Evolutionary conservation across 78 protist species (phyloP).

Genomic region (Thecamonas trahens): DNA sequence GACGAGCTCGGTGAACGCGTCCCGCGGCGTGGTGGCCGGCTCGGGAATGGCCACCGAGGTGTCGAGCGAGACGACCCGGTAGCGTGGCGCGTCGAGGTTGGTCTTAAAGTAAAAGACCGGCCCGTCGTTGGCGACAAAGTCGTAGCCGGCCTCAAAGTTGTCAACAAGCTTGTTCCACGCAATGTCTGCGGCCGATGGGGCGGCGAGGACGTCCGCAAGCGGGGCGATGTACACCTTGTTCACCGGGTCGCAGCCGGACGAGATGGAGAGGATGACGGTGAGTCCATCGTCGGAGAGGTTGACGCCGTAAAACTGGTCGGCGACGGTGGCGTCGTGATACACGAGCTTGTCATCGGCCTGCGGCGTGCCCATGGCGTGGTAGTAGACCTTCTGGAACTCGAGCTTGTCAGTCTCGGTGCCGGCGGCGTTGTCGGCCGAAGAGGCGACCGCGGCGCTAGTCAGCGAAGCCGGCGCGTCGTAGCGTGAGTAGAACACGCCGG

Average conservation of each 20-base stretch:
- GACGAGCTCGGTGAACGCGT: constrained; percentile 30
- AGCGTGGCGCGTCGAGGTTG: constrained; percentile 57
- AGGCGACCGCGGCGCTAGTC: not conserved
- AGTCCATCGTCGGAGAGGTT: constrained; percentile 43
- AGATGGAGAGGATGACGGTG: constrained; percentile 20
- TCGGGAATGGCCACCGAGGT: not conserved
- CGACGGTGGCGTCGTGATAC: constrained; percentile 22
- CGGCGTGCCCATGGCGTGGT: constrained; percentile 56
- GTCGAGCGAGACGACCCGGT: constrained; percentile 43
- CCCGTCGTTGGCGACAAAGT: constrained; percentile 63
- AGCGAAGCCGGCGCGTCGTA: not conserved
- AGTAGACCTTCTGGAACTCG: constrained; percentile 40
- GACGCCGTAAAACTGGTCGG: constrained; percentile 18
- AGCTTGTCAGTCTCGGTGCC: constrained; percentile 39
- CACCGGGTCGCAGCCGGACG: constrained; percentile 46
- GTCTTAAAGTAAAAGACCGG: constrained; percentile 47
- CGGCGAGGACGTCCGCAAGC: not conserved
- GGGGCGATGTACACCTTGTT: constrained; percentile 9
- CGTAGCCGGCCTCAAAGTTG: constrained; percentile 52
- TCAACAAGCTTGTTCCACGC: constrained; percentile 11
- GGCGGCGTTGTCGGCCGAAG: constrained; percentile 1
- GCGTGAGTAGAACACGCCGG: constrained; percentile 64
- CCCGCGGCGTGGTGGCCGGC: not conserved
- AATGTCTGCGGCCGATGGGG: not conserved
- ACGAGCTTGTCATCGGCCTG: constrained; percentile 53